Conservation (phyloP, 1,284 basidiomycete species). For the Ceratobasidium sp. region DNA sequence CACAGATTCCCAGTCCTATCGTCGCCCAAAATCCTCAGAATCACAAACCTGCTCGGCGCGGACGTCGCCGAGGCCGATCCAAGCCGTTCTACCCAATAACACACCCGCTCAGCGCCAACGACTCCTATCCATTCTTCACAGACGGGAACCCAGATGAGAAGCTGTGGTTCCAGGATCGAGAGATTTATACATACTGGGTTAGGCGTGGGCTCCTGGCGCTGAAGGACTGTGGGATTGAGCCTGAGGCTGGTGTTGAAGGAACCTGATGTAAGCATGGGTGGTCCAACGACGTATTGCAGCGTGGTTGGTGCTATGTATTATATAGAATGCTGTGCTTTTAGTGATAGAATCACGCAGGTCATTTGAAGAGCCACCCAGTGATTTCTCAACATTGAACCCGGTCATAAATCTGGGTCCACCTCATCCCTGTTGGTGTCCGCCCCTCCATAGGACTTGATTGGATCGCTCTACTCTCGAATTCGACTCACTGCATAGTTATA, state of each 20-base stretch:
- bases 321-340: background rate
- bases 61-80: slow-evolving; percentile 2
- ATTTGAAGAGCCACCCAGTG: too few relatives aligned
- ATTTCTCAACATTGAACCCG: too few relatives aligned
- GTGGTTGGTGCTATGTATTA: background rate
- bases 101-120: slow-evolving; percentile 36
- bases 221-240: slow-evolving; percentile 35
- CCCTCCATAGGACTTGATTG: too few relatives aligned
- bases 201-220: slow-evolving; percentile 30
- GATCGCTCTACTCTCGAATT: too few relatives aligned
- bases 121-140: slow-evolving; percentile 33
- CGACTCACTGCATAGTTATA: too few relatives aligned
- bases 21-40: background rate
- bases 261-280: background rate
- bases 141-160: slow-evolving; percentile 28
- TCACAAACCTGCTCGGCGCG: background rate
- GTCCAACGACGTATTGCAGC: background rate
- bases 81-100: slow-evolving; percentile 20
- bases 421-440: too few relatives aligned
- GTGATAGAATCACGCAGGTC: too few relatives aligned
- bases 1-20: background rate
- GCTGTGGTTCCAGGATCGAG: slow-evolving; percentile 41
- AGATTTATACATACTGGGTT: slow-evolving; percentile 39
- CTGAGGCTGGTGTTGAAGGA: slow-evolving; percentile 26
- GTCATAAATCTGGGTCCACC: too few relatives aligned